Evolutionary conservation across 1,284 basidiomycete genomes (phyloP).

Genomic region (Boletus mariae): DNA sequence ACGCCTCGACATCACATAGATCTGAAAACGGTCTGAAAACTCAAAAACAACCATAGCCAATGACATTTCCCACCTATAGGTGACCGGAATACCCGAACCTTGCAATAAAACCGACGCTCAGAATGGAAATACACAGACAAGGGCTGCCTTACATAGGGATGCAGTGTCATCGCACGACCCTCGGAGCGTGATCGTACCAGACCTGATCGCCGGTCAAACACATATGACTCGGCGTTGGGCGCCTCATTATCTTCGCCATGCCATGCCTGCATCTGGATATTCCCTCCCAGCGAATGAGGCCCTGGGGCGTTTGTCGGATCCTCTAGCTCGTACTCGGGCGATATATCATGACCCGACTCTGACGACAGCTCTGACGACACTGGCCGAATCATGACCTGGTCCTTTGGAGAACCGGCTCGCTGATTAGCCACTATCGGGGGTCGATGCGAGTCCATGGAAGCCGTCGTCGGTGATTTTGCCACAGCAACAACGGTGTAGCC

Average conservation of each 20-base stretch:
- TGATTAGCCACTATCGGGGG: slow-evolving; percentile 2
- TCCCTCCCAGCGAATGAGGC: slow-evolving; percentile 25
- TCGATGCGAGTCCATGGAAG: slow-evolving; percentile 13
- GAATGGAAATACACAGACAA: slow-evolving; percentile 1
- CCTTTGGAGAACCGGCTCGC: slow-evolving; percentile 23
- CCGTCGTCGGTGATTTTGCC: slow-evolving; percentile 15
- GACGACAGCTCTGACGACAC: slow-evolving; percentile 19
- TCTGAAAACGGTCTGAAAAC: slow-evolving; percentile 18
- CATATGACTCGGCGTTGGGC: slow-evolving; percentile 22
- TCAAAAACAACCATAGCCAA: neutral
- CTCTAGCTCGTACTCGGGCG: slow-evolving; percentile 31
- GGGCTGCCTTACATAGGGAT: slow-evolving; percentile 30
- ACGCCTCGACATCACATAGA: slow-evolving; percentile 27
- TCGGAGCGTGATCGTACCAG: slow-evolving; percentile 32
- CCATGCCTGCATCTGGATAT: slow-evolving; percentile 25
- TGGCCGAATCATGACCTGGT: slow-evolving; percentile 14
- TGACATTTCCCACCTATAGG: slow-evolving; percentile 25
- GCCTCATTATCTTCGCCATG: slow-evolving; percentile 13
- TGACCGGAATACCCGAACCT: slow-evolving; percentile 31
- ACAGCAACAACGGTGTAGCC: slow-evolving; percentile 46
- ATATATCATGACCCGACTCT: slow-evolving; percentile 27
- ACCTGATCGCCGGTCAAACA: slow-evolving; percentile 28
- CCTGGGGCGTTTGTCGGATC: slow-evolving; percentile 15
- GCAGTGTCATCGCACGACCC: slow-evolving; percentile 23
- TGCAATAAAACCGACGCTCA: slow-evolving; percentile 11